Conservation (phyloP, 768 basidiomycete species). For the Kwoniella dendrophila region DNA sequence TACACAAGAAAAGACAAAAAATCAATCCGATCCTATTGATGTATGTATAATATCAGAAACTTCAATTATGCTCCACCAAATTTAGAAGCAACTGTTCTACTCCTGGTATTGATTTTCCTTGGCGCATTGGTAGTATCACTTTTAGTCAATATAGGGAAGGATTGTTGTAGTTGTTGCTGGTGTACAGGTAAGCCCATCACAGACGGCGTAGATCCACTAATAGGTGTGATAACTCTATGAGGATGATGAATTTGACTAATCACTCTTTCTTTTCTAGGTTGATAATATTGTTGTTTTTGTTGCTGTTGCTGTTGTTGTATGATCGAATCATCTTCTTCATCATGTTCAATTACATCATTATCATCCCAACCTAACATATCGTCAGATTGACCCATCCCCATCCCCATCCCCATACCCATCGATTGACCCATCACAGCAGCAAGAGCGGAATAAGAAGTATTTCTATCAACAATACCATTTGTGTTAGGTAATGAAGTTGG, state of each 20-base stretch:
- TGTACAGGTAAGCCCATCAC: neutral
- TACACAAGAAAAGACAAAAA: too few species aligned
- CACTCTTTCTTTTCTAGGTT: conserved; percentile 1
- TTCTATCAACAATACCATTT: conserved; percentile 17
- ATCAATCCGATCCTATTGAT: too few species aligned
- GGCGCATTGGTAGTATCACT: neutral
- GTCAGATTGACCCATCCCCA: conserved; percentile 1
- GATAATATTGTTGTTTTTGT: too few species aligned
- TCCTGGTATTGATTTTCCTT: neutral
- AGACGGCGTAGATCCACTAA: neutral
- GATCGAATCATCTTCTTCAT: conserved; percentile 5
- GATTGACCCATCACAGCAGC: conserved; percentile 13
- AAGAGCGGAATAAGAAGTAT: conserved; percentile 13
- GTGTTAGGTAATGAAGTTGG: neutral
- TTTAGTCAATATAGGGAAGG: neutral
- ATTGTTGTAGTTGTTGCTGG: neutral
- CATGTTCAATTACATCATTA: conserved; percentile 15
- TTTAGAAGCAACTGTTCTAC: conserved; percentile 12
- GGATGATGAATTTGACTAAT: neutral
- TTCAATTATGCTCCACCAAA: conserved; percentile 1
- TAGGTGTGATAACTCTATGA: neutral
- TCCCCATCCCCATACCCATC: conserved; percentile 2
- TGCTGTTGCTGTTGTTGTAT: neutral
- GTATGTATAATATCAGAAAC: too few species aligned
- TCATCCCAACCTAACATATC: conserved; percentile 22